Percentiles rank a stretch among this genome's conserved stretches.
phyloP scores from a whole-genome alignment of 1,284 basidiomycete genomes.

The Moniliella sp. region DNA sequence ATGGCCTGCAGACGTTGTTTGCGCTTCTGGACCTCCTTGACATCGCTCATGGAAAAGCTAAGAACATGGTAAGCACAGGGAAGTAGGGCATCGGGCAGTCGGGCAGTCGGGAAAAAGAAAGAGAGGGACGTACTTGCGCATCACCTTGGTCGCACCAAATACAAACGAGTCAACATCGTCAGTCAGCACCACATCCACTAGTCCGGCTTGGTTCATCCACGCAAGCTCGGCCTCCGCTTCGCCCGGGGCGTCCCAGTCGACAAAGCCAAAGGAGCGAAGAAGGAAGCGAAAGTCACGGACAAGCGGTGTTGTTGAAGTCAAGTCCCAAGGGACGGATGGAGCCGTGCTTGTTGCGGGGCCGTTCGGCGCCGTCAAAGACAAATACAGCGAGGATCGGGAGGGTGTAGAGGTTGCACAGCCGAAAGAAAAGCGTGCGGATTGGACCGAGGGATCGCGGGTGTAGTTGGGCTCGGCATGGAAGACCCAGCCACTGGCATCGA shows the following conservation, averaged over 20 bases:
- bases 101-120: too few species aligned
- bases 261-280: conserved; percentile 69
- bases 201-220: conserved; percentile 53
- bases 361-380: conserved; percentile 73
- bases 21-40: too few species aligned
- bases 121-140: conserved; percentile 56
- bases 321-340: too few species aligned
- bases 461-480: conserved; percentile 37
- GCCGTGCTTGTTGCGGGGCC: conserved; percentile 64
- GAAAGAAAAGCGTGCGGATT: conserved; percentile 39
- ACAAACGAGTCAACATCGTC: conserved; percentile 82
- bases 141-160: conserved; percentile 61
- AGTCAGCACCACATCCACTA: conserved; percentile 70
- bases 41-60: too few species aligned
- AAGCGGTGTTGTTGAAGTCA: too few species aligned
- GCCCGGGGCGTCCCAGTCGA: conserved; percentile 49
- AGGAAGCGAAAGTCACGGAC: conserved; percentile 41
- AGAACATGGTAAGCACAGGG: too few species aligned
- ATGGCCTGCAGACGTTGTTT: too few species aligned
- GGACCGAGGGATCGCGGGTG: too few species aligned
- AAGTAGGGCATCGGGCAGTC: too few species aligned
- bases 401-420: conserved; percentile 47
- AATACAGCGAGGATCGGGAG: conserved; percentile 67
- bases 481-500: conserved; percentile 36
- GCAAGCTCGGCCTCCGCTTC: conserved; percentile 93